Conservation (phyloP, 1,284 basidiomycete genomes). For the Mycena sp. region DNA sequence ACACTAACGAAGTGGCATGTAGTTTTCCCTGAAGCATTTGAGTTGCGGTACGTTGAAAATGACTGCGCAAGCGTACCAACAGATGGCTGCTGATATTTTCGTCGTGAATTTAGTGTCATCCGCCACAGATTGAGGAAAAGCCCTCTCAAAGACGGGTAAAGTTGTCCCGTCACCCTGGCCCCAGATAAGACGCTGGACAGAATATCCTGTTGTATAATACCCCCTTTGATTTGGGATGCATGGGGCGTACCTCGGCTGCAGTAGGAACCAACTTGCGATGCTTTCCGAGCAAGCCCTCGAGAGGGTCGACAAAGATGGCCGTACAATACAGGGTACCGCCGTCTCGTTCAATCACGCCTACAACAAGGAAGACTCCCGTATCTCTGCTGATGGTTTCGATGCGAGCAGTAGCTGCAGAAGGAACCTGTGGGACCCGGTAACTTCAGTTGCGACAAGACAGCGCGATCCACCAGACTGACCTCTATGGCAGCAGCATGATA, state of each 20-base stretch:
- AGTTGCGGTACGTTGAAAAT: background rate
- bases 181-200: constrained; percentile 70
- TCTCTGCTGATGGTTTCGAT: constrained; percentile 64
- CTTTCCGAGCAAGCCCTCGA: constrained; percentile 65
- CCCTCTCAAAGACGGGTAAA: constrained; percentile 53
- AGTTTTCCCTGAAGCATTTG: constrained; percentile 67
- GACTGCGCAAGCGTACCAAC: constrained; percentile 58
- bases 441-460: no score
- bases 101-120: constrained; percentile 47
- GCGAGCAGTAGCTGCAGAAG: constrained; percentile 56
- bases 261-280: constrained; percentile 83
- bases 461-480: no score
- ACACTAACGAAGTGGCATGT: constrained; percentile 72
- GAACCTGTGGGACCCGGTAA: no score
- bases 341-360: constrained; percentile 76
- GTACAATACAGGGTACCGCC: constrained; percentile 79
- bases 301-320: constrained; percentile 69
- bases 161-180: constrained; percentile 66
- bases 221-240: no score
- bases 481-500: constrained; percentile 68
- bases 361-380: constrained; percentile 41
- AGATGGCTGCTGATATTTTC: constrained; percentile 71
- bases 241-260: constrained; percentile 65
- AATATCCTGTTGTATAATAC: no score
- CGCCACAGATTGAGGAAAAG: constrained; percentile 36